Evolutionary conservation across 495 filamentous ascomycete genomes (phyloP), one percentile per base, ranked within the genome.

Genomic region (Schizothecium vesticola): DNA sequence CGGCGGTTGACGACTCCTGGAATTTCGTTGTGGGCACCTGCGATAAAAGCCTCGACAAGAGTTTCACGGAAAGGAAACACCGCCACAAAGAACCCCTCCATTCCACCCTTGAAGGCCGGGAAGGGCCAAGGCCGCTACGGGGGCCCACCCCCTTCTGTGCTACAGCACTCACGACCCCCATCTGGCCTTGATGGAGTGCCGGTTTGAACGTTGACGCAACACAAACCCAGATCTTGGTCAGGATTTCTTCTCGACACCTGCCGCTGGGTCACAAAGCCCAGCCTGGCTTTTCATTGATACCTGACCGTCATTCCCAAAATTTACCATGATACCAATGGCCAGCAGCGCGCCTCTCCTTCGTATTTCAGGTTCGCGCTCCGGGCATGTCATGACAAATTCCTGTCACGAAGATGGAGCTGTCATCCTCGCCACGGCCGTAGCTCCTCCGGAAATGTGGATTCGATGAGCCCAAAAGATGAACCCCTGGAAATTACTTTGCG

Each of bases 1-100:
- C 24, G 60, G 43, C 24, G 60, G 66, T 43, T 21, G 61, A 43
- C 26, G 56, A 43, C 63, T 56, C 66, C 55, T 55, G 23, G 65
- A 69, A 65, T 69, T 69, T 61, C 63, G 61, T 69, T 65, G 67
- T 65, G 67, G 67, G 67, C 22, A 43, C 21, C 22, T 28, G 33
- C 26, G 67, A 61, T 69, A 69, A 69, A 66, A 61, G 67, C 61
- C 63, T 29, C 57, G 43, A 51, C 43, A 51, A 51, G 43, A 8
- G 43, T n/a, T 51, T n/a, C 43, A 51, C 9, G 58, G 58, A 25
- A 28, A 28, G 58, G 28, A 16, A 59, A 24, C 58, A 59, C 58
- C 58, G 62, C 62, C 63, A 58, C 51, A 29, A 19, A 23, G 26
- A 29, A 55, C 65, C 65, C 65, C 26, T 28, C 56, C 28, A 26